phyloP scores from a whole-genome alignment of 306 rosid species.

The Quercus gilva region DNA sequence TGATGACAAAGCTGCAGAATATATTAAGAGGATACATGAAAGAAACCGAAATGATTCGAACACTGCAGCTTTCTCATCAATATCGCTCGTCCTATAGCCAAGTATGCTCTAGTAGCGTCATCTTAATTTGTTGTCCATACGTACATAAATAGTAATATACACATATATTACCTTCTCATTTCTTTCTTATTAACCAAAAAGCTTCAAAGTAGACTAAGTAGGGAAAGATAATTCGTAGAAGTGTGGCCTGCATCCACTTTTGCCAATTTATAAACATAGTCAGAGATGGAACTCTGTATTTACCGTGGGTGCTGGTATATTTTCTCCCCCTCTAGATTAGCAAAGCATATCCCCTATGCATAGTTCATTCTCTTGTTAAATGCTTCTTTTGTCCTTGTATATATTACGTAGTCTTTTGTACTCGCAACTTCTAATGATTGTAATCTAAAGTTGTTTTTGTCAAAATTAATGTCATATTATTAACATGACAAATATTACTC shows the following conservation, averaged over 20 bases:
- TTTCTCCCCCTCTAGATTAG: not conserved
- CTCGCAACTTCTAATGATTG: too few relatives aligned
- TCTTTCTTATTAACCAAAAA: not conserved
- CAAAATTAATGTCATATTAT: too few relatives aligned
- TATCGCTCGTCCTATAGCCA: not conserved
- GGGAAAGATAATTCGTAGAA: not conserved
- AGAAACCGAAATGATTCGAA: not conserved
- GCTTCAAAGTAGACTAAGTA: not conserved
- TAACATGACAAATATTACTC: too few relatives aligned
- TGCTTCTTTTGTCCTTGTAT: not conserved
- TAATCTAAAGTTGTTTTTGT: too few relatives aligned
- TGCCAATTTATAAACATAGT: not conserved
- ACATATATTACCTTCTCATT: not conserved
- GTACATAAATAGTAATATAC: too few relatives aligned
- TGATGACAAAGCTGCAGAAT: conserved; percentile 15
- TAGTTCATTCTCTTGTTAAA: not conserved
- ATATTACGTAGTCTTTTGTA: not conserved
- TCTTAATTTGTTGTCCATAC: not conserved
- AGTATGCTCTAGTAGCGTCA: not conserved
- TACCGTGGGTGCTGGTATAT: not conserved
- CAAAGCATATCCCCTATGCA: not conserved
- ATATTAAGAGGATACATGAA: conserved; percentile 13
- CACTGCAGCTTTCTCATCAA: not conserved
- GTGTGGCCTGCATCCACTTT: not conserved
- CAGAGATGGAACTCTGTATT: not conserved